Conservation (phyloP, 306 rosid genomes). For the Gastrolobium bilobum region DNA sequence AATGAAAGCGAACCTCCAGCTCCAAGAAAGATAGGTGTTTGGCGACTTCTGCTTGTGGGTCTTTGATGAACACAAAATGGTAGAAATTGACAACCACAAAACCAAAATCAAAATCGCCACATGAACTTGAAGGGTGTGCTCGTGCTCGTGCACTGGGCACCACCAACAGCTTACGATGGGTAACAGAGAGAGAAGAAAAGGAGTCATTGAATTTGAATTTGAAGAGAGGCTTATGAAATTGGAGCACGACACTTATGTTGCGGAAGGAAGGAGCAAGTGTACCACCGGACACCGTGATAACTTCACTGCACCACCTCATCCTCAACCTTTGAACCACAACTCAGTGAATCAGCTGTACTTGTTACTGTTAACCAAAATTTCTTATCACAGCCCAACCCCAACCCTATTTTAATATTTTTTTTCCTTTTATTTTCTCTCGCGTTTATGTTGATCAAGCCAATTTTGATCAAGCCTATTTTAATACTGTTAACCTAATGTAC, state of each 20-base stretch:
- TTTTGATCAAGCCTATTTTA: no score
- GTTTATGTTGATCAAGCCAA: no score
- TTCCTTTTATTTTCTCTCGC: no score
- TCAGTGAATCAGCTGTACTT: background rate
- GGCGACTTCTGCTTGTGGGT: slow-evolving; percentile 66
- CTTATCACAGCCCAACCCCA: background rate
- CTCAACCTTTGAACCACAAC: background rate
- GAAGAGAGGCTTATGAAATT: slow-evolving; percentile 40
- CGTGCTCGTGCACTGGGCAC: slow-evolving; percentile 36
- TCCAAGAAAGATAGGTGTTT: slow-evolving; percentile 76
- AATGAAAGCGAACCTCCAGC: slow-evolving; percentile 53
- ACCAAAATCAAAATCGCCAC: slow-evolving; percentile 51
- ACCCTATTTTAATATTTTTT: background rate
- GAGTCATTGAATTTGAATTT: slow-evolving; percentile 35
- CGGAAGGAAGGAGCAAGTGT: slow-evolving; percentile 21
- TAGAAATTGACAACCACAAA: slow-evolving; percentile 88
- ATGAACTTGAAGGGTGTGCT: slow-evolving; percentile 39
- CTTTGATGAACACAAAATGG: slow-evolving; percentile 70
- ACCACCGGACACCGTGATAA: background rate
- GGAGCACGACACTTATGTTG: slow-evolving; percentile 14
- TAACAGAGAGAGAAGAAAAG: slow-evolving; percentile 41
- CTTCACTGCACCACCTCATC: slow-evolving; percentile 42
- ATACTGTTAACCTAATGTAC: no score
- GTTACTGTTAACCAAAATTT: background rate
- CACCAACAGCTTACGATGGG: slow-evolving; percentile 40